Evolutionary conservation across 2,329 filamentous ascomycete genomes (phyloP), one percentile per base, ranked within the genome.

Genomic region (Colletotrichum theobromicola): DNA sequence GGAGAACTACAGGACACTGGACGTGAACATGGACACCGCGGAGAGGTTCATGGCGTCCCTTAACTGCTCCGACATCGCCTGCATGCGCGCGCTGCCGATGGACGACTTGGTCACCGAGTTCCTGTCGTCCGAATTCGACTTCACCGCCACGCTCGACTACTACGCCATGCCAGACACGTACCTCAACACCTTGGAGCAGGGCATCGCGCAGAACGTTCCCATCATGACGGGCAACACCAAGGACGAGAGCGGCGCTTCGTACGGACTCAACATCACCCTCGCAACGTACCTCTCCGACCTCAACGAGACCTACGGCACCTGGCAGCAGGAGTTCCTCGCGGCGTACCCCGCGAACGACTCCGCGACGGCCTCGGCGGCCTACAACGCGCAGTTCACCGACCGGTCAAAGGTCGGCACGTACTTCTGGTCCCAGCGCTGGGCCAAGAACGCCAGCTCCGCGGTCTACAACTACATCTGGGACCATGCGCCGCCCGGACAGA

Each of bases 401-500:
- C 53, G 53, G 2, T 57, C 53, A 0, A 57, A 57, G 26, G 53
- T 57, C 3, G 24, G 53, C 53, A 57, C 53, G 1, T 57, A 57
- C 53, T 57, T 57, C 1, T 57, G 53, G 53, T 57, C 53, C 9
- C 53, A 57, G 53, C 53, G 26, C 0, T 57, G 53, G 53, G 21
- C 53, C 7, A 16, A 57, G 53, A 57, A 18, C 7, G 53, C 53
- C 21, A 26, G 21, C 16, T 57, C 53, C 0, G 10, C 53, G 7
- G 53, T 57, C 0, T 57, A 26, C 53, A 57, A 57, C 24, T 28
- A 57, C 53, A 57, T 57, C 24, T 57, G 53, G 53, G 53, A 57
- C 15, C 53, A 57, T 24, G 53, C 53, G 15, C 53, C 53, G 26
- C 83, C 83, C 0, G 80, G 82, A 8, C 83, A 84, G 70, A 37